A percentile compares a stretch with the other conserved stretches of the same genome.
Conservation (phyloP, 2,329 filamentous ascomycete genomes). For the Fusarium sp. region DNA sequence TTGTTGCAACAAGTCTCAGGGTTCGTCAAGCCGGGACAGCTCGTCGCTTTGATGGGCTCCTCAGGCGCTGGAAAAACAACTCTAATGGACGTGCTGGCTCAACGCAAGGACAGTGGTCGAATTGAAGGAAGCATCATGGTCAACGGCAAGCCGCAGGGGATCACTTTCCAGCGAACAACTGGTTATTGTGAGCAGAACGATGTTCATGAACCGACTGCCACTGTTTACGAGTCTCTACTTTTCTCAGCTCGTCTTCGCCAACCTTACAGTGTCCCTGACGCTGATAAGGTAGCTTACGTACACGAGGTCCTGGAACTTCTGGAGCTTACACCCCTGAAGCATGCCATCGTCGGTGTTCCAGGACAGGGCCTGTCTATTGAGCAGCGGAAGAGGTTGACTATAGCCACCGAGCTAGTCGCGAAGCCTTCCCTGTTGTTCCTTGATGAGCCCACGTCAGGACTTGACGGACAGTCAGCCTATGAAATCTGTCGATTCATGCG, state of each 20-base stretch:
- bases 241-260: constrained; percentile 87
- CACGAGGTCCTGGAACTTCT: constrained; percentile 76
- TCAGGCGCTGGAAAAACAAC: constrained; percentile 90
- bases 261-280: constrained; percentile 71
- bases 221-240: constrained; percentile 80
- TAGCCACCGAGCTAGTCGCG: constrained; percentile 70
- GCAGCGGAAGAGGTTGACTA: constrained; percentile 67
- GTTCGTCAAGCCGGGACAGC: constrained; percentile 78
- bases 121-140: constrained; percentile 81
- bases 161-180: constrained; percentile 85
- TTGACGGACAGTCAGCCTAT: constrained; percentile 76
- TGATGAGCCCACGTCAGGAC: constrained; percentile 71
- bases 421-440: constrained; percentile 70
- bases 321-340: constrained; percentile 71
- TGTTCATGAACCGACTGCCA: constrained; percentile 71
- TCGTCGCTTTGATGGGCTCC: constrained; percentile 77
- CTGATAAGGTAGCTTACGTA: constrained; percentile 83
- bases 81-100: constrained; percentile 84
- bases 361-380: constrained; percentile 67
- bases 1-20: constrained; percentile 72
- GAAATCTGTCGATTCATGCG: constrained; percentile 73
- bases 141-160: constrained; percentile 71
- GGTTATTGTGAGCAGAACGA: constrained; percentile 93
- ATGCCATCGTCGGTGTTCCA: constrained; percentile 69
- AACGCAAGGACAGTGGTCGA: constrained; percentile 86